phyloP scores from a whole-genome alignment of 495 filamentous ascomycete species.

The Hypoxylon fuscum region DNA sequence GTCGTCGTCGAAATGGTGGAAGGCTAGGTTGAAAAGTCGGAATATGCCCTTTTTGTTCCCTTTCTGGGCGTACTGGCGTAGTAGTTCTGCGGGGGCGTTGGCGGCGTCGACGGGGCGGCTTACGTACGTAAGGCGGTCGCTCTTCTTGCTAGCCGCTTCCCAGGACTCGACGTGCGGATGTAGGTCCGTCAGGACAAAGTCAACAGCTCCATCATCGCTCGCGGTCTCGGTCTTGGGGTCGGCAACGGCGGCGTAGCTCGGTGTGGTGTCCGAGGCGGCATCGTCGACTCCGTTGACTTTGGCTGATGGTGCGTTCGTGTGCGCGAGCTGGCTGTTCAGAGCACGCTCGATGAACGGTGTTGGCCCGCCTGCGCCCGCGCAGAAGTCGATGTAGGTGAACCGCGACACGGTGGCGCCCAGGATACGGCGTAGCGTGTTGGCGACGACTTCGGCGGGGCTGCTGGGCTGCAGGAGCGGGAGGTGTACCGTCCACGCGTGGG shows the following conservation, averaged over 20 bases:
- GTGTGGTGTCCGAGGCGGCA: conserved; percentile 23
- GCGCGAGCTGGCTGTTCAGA: conserved; percentile 24
- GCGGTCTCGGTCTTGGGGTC: conserved; percentile 20
- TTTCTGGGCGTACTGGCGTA: conserved; percentile 44
- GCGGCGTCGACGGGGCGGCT: conserved; percentile 68
- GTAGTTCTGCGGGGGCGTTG: conserved; percentile 56
- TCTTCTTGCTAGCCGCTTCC: conserved; percentile 58
- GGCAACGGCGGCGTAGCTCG: conserved; percentile 41
- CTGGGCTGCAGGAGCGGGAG: conserved; percentile 55
- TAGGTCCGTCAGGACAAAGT: conserved; percentile 75
- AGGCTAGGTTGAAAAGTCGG: conserved; percentile 75
- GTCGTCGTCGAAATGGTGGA: conserved; percentile 78
- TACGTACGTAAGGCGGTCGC: conserved; percentile 64
- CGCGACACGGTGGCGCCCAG: conserved; percentile 51
- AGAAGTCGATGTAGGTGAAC: conserved; percentile 75
- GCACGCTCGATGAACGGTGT: conserved; percentile 67
- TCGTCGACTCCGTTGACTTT: conserved; percentile 41
- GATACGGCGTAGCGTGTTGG: conserved; percentile 53
- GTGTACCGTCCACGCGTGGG: conserved; percentile 57
- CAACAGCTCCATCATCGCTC: conserved; percentile 44
- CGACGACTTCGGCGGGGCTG: conserved; percentile 58
- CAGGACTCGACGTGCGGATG: conserved; percentile 72
- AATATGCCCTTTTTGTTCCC: conserved; percentile 59
- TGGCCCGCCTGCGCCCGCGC: conserved; percentile 76
- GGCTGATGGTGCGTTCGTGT: conserved; percentile 24